phyloP scores from a whole-genome alignment of 345 rosid species.

The Alliaria petiolata region DNA sequence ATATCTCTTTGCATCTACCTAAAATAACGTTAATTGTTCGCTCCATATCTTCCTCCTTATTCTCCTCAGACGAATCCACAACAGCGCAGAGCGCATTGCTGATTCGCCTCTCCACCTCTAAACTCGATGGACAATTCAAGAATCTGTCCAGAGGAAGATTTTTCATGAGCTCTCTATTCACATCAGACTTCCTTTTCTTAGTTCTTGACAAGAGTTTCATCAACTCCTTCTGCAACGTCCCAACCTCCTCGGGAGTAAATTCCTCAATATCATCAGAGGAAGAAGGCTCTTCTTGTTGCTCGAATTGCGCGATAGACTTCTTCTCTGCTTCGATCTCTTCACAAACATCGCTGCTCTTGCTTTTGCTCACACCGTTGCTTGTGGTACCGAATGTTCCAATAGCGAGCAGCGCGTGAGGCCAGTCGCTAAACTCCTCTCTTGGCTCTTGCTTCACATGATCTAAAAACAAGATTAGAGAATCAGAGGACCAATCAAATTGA shows the following conservation, averaged over 20 bases:
- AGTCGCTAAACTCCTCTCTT: slow-evolving; percentile 83
- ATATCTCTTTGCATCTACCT: slow-evolving; percentile 84
- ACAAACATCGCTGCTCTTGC: slow-evolving; percentile 31
- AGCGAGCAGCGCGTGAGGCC: slow-evolving; percentile 82
- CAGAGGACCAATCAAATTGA: background rate
- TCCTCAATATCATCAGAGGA: slow-evolving; percentile 57
- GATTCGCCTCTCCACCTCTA: slow-evolving; percentile 80
- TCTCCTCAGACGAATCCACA: slow-evolving; percentile 39
- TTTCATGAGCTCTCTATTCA: slow-evolving; percentile 49
- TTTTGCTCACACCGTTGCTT: slow-evolving; percentile 33
- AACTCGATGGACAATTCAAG: slow-evolving; percentile 92
- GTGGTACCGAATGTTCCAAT: slow-evolving; percentile 79
- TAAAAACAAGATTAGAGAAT: slow-evolving; percentile 12
- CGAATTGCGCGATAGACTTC: background rate
- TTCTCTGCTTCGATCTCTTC: slow-evolving; percentile 27
- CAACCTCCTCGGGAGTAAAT: slow-evolving; percentile 82
- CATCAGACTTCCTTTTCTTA: slow-evolving; percentile 40
- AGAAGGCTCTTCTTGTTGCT: slow-evolving; percentile 35
- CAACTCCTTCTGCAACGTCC: slow-evolving; percentile 70
- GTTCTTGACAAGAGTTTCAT: slow-evolving; percentile 65
- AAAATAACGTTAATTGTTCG: slow-evolving; percentile 70
- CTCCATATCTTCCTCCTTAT: slow-evolving; percentile 68
- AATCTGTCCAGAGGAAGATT: slow-evolving; percentile 85
- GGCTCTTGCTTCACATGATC: slow-evolving; percentile 56
- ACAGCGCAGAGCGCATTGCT: slow-evolving; percentile 42